Conservation (phyloP, 176 grass and related monocot species). For the Bonia amplexicaulis region DNA sequence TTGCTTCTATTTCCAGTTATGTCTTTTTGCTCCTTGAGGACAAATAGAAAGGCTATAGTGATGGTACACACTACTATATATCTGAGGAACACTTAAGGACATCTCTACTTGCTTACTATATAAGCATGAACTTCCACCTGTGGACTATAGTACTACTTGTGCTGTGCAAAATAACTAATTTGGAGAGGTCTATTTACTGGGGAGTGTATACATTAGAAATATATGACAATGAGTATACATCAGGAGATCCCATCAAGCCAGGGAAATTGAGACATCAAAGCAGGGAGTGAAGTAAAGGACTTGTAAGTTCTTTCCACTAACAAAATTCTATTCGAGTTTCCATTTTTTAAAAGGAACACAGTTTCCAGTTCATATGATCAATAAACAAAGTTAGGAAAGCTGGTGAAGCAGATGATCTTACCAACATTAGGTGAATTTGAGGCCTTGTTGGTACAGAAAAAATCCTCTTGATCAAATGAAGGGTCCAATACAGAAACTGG, state of each 20-base stretch:
- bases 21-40: neutral
- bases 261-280: neutral
- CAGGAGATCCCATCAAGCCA: neutral
- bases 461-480: conserved; percentile 56
- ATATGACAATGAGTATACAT: neutral
- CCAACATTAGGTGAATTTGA: conserved; percentile 45
- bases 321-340: neutral
- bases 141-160: neutral
- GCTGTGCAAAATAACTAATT: neutral
- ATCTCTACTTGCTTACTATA: conserved; percentile 18
- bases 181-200: neutral
- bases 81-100: neutral
- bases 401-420: conserved; percentile 7
- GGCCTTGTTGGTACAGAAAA: conserved; percentile 29
- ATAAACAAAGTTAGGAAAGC: conserved; percentile 10
- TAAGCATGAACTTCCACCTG: neutral
- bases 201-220: neutral
- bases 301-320: neutral
- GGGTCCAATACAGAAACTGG: conserved; percentile 77
- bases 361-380: neutral
- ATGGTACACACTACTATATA: neutral
- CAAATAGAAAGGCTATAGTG: neutral
- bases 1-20: neutral
- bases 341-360: neutral
- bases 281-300: neutral